Evolutionary conservation across 2,329 filamentous ascomycete species (phyloP).

Genomic region (Colletotrichum eleusines): DNA sequence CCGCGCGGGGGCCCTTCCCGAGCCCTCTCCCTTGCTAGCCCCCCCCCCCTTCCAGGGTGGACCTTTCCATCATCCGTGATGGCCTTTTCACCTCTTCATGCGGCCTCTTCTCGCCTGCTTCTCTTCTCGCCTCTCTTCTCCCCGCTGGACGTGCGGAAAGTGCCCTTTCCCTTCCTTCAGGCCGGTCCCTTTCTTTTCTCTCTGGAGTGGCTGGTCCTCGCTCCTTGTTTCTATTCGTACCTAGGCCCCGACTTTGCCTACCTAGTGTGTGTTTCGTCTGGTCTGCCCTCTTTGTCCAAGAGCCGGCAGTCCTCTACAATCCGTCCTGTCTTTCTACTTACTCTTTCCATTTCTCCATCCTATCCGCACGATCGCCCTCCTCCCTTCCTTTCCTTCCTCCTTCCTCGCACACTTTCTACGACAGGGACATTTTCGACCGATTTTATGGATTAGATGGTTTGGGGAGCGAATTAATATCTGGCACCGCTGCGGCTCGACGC

Average conservation of each 20-base stretch:
- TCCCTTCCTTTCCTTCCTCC: slow-evolving; percentile 39
- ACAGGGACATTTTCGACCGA: slow-evolving; percentile 41
- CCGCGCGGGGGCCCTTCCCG: slow-evolving; percentile 48
- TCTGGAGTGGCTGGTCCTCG: slow-evolving; percentile 49
- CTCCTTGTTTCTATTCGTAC: slow-evolving; percentile 52
- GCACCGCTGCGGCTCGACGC: slow-evolving; percentile 54
- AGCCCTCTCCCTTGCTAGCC: slow-evolving; percentile 37
- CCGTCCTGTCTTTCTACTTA: slow-evolving; percentile 43
- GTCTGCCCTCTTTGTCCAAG: slow-evolving; percentile 50
- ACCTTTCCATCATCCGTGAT: slow-evolving; percentile 40
- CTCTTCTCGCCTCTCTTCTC: slow-evolving; percentile 18
- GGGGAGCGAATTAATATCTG: slow-evolving; percentile 42
- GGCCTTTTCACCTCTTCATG: slow-evolving; percentile 40
- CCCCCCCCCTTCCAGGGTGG: slow-evolving; percentile 38
- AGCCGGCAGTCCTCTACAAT: slow-evolving; percentile 32
- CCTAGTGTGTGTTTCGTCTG: slow-evolving; percentile 58
- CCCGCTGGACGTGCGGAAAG: slow-evolving; percentile 27
- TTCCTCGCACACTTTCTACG: slow-evolving; percentile 14
- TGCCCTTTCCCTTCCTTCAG: slow-evolving; percentile 29
- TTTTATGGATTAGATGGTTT: slow-evolving; percentile 56
- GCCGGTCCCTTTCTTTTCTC: slow-evolving; percentile 45
- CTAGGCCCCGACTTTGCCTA: slow-evolving; percentile 47
- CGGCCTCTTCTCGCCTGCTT: slow-evolving; percentile 28
- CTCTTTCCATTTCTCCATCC: slow-evolving; percentile 44
- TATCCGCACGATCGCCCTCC: slow-evolving; percentile 42